Evolutionary conservation across 352 stramenopile species (phyloP), one percentile per base, ranked within the genome.

Genomic region (Globisporangium polare): DNA sequence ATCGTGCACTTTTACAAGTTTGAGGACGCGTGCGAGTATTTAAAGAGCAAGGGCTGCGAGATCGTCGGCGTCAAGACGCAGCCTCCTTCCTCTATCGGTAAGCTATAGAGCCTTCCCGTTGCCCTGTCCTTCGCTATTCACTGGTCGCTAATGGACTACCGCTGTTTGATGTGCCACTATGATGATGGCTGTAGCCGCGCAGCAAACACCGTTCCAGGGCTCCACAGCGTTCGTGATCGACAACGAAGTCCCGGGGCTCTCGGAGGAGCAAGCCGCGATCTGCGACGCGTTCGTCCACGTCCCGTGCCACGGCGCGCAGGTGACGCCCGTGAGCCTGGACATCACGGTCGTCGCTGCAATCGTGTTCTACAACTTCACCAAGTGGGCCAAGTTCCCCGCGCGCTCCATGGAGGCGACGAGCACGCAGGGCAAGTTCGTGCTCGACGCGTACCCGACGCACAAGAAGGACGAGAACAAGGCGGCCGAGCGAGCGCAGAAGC

Each of bases 361-460:
- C 54, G 73, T 78, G 54, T 71, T 92, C 52, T 79, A 90, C 50
- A 67, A 83, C 61, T 92, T 91, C 52, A 88, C 80, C 46, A 65
- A 66, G 18, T 89, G 80, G 58, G 78, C 83, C 0, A 46, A 75
- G 52, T 90, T 90, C 60, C 54, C 68, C n/a, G 62, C 83, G 47
- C 83, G 83, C 33, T 49, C 74, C 8, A 85, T 88, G 42, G 74
- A 92, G 56, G 67, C 67, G 27, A 91, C 83, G 8, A 78, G 62
- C 18, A 88, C 83, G 15, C 80, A 89, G 58, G 83, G 83, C 60
- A 92, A 92, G 68, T 92, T 92, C 22, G 69, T 88, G 18, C 73
- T 92, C 31, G 83, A 90, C 62, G 71, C 71, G 41, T 83, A 81
- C 63, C 81, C 78, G 59, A 79, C 70, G 29, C 80, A 73, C 43